Conservation (phyloP, 306 rosid genomes). For the Dicorynia guianensis region DNA sequence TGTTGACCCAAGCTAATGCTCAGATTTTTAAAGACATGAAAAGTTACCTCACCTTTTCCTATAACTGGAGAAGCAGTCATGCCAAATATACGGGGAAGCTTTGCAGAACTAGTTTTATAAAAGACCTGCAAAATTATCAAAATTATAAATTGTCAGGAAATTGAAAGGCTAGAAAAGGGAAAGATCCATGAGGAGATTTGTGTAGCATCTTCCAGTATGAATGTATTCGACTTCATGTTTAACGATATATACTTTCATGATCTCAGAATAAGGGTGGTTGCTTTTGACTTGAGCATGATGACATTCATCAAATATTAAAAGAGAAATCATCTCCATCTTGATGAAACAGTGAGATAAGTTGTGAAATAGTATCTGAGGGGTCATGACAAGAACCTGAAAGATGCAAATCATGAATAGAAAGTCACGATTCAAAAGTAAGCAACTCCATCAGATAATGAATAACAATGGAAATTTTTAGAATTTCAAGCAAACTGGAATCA, state of each 20-base stretch:
- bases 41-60: conserved; percentile 76
- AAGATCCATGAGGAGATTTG: conserved; percentile 28
- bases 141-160: conserved; percentile 32
- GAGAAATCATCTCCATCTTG: conserved; percentile 81
- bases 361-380: conserved; percentile 73
- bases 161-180: conserved; percentile 13
- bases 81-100: conserved; percentile 91
- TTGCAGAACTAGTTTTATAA: conserved; percentile 51
- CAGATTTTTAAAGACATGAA: conserved; percentile 25
- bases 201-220: conserved; percentile 26
- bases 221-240: conserved; percentile 26
- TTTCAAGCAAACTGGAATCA: neutral
- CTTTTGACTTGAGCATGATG: conserved; percentile 96
- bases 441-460: conserved; percentile 18
- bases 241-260: conserved; percentile 80
- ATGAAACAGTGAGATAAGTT: conserved; percentile 77
- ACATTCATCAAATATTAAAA: conserved; percentile 94
- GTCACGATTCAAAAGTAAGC: conserved; percentile 33
- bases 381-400: conserved; percentile 93
- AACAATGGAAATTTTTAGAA: conserved; percentile 6
- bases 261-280: conserved; percentile 84
- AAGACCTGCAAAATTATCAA: conserved; percentile 58
- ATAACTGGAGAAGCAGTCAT: conserved; percentile 99
- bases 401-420: conserved; percentile 28
- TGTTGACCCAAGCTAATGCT: neutral